phyloP scores from a whole-genome alignment of 2,329 filamentous ascomycete genomes.

The Penicillium hordei region DNA sequence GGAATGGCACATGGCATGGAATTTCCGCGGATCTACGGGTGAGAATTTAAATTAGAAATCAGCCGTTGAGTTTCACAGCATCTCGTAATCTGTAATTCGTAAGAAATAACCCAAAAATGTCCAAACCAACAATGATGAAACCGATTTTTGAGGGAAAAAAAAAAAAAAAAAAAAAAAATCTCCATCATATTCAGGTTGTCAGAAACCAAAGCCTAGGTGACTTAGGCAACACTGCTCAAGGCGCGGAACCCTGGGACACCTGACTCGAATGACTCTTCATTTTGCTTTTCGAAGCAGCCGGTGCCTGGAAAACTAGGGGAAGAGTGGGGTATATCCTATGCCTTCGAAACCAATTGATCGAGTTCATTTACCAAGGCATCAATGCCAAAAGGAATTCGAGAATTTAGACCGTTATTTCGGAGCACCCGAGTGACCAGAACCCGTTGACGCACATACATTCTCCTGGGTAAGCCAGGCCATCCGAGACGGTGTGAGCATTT shows the following conservation, averaged over 20 bases:
- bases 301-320: constrained; percentile 13
- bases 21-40: background rate
- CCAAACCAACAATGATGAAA: background rate
- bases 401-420: constrained; percentile 21
- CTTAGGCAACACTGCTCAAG: constrained; percentile 19
- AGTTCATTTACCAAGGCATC: constrained; percentile 9
- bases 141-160: background rate
- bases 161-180: no score
- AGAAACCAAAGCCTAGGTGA: constrained; percentile 6
- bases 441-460: constrained; percentile 6
- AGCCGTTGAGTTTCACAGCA: constrained; percentile 6
- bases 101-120: background rate
- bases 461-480: constrained; percentile 5
- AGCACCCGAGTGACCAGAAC: constrained; percentile 5
- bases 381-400: background rate
- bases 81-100: constrained; percentile 2
- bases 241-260: constrained; percentile 6
- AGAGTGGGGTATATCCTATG: constrained; percentile 4
- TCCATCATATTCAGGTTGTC: background rate
- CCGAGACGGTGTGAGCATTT: constrained; percentile 16
- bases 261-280: constrained; percentile 17
- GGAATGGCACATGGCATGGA: background rate
- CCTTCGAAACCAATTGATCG: constrained; percentile 11
- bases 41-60: constrained; percentile 8
- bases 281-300: constrained; percentile 13